Evolutionary conservation across 2,329 filamentous ascomycete genomes (phyloP).

Genomic region (Clarireedia sp.): DNA sequence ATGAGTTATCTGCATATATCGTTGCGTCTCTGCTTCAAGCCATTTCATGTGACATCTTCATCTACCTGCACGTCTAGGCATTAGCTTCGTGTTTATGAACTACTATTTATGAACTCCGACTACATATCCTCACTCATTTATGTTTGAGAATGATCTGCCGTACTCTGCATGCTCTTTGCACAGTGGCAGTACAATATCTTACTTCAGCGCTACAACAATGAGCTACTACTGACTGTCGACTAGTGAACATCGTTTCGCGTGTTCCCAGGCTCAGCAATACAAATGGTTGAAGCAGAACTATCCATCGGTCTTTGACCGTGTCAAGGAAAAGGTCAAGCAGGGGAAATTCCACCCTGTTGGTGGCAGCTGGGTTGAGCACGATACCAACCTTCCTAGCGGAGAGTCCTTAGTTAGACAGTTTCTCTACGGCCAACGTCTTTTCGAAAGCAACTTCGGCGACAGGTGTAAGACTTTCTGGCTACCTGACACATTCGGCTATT

Average conservation of each 20-base stretch:
- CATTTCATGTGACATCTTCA: too few species aligned
- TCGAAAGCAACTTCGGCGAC: constrained; percentile 84
- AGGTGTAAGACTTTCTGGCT: constrained; percentile 93
- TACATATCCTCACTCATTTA: too few species aligned
- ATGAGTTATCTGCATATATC: too few species aligned
- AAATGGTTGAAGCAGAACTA: constrained; percentile 94
- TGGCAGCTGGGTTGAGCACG: constrained; percentile 97
- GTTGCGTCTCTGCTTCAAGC: too few species aligned
- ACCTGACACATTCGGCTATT: constrained; percentile 97
- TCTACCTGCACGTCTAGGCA: too few species aligned
- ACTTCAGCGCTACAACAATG: too few species aligned
- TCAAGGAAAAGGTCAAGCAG: constrained; percentile 83
- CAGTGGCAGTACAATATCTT: too few species aligned
- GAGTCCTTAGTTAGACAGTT: constrained; percentile 94
- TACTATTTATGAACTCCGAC: too few species aligned
- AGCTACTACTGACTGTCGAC: too few species aligned
- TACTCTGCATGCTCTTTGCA: too few species aligned
- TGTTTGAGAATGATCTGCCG: too few species aligned
- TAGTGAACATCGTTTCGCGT: constrained; percentile 76
- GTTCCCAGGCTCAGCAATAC: constrained; percentile 93
- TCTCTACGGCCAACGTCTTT: constrained; percentile 89
- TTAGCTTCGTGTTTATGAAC: too few species aligned
- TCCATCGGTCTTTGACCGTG: constrained; percentile 78
- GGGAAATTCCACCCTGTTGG: constrained; percentile 92
- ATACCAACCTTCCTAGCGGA: constrained; percentile 94